These are phyloP conservation scores for Suillus decipiens DNA, from an alignment of 768 basidiomycete species.

Conservation along the genomic window DNA sequence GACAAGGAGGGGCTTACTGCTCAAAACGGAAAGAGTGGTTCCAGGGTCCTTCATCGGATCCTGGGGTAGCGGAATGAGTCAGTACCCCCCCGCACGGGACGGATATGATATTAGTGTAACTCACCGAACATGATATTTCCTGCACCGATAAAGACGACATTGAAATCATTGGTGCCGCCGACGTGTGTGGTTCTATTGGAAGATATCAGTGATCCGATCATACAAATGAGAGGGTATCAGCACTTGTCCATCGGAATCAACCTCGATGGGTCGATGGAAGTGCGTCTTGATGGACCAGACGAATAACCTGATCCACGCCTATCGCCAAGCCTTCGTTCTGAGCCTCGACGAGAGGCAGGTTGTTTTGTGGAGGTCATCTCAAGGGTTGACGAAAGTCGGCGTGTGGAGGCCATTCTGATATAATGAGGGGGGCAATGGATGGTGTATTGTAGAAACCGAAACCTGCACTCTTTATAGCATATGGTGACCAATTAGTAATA, in stretches of 20 bases:
- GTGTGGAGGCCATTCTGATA: conserved; percentile 19
- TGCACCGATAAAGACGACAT: conserved; percentile 93
- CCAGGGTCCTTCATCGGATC: conserved; percentile 89
- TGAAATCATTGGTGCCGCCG: conserved; percentile 75
- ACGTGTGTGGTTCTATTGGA: conserved; percentile 47
- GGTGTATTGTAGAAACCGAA: not conserved
- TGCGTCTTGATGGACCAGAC: conserved; percentile 55
- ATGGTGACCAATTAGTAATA: conserved; percentile 10
- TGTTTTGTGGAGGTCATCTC: conserved; percentile 34
- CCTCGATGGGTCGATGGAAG: conserved; percentile 76
- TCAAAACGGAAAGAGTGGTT: conserved; percentile 91
- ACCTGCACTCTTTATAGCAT: conserved; percentile 14
- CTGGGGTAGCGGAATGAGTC: conserved; percentile 37
- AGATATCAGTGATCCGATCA: conserved; percentile 10
- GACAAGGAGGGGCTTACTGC: conserved; percentile 53
- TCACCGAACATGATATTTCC: conserved; percentile 98
- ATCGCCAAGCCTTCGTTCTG: conserved; percentile 45
- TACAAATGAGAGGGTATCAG: conserved; percentile 19
- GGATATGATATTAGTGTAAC: conserved; percentile 16
- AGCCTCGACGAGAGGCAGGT: conserved; percentile 44
- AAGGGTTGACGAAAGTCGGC: conserved; percentile 30
- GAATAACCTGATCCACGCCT: conserved; percentile 50
- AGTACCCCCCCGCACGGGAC: not conserved
- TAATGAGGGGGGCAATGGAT: not conserved
- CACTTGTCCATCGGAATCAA: conserved; percentile 83